phyloP scores from a whole-genome alignment of 2,329 filamentous ascomycete genomes.

The Hypomyces rosellus region DNA sequence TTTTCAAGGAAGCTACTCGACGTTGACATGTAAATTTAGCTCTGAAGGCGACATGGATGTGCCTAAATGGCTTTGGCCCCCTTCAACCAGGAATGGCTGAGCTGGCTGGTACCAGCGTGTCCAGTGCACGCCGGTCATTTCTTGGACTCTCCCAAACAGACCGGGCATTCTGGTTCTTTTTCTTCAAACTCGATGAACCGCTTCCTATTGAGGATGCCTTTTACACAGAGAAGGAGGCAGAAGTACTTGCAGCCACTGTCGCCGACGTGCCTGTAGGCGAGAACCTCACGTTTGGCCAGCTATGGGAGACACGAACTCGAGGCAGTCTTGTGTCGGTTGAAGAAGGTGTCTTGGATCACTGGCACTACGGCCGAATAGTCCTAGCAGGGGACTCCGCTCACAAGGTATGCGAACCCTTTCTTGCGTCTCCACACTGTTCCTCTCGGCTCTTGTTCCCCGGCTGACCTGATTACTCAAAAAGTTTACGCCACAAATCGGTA shows the following conservation, averaged over 20 bases:
- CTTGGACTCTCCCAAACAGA: conserved; percentile 10
- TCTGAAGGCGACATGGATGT: conserved; percentile 13
- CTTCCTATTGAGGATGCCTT: conserved; percentile 5
- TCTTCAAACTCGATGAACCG: conserved; percentile 15
- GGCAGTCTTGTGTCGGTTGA: conserved; percentile 22
- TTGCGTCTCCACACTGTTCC: no score
- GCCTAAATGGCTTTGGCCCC: conserved; percentile 18
- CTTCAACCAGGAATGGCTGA: no score
- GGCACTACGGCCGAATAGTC: conserved; percentile 25
- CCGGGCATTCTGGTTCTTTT: conserved; percentile 13
- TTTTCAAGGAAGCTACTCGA: not conserved
- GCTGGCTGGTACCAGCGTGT: no score
- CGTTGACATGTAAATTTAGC: conserved; percentile 8
- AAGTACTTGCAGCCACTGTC: conserved; percentile 20
- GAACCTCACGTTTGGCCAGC: conserved; percentile 25
- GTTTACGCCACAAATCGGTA: no score
- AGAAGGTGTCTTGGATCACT: conserved; percentile 26
- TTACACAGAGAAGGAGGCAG: conserved; percentile 27
- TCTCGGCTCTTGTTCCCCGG: no score
- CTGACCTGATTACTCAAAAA: no score
- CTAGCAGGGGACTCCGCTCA: conserved; percentile 28
- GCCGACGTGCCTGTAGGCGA: conserved; percentile 22
- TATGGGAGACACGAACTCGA: conserved; percentile 22
- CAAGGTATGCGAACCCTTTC: conserved; percentile 12
- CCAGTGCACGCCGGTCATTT: conserved; percentile 8